phyloP scores from a whole-genome alignment of 2,329 filamentous ascomycete genomes.

The Fusarium anthophilum region DNA sequence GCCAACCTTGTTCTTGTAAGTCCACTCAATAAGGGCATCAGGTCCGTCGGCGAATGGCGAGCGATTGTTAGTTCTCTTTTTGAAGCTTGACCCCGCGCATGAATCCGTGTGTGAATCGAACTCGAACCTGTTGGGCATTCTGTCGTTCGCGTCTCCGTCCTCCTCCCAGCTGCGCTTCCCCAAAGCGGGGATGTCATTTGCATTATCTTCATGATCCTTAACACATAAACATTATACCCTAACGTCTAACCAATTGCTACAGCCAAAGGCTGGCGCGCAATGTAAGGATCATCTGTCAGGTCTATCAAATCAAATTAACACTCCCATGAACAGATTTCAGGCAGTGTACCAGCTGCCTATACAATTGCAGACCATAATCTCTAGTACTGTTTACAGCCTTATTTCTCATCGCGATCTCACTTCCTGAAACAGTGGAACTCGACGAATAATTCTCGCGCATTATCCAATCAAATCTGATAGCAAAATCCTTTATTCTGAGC shows the following conservation, averaged over 20 bases:
- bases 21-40: not conserved
- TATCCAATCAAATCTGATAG: not conserved
- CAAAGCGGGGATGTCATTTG: not conserved
- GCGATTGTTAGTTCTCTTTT: not conserved
- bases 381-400: not conserved
- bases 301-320: not conserved
- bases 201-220: not conserved
- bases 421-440: accelerated
- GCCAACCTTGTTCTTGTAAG: not conserved
- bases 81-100: accelerated
- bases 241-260: no score
- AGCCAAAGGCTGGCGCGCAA: no score
- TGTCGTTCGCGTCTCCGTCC: not conserved
- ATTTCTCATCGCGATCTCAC: accelerated
- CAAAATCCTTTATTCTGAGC: not conserved
- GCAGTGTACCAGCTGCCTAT: not conserved
- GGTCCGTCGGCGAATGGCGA: not conserved
- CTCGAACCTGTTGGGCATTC: not conserved
- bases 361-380: not conserved
- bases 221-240: no score
- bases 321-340: not conserved
- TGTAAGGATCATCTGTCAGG: not conserved
- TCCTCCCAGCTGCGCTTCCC: not conserved
- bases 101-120: accelerated
- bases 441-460: not conserved